Evolutionary conservation across 148 eudicot genomes (phyloP).

Genomic region (Amaranthus cruentus): DNA sequence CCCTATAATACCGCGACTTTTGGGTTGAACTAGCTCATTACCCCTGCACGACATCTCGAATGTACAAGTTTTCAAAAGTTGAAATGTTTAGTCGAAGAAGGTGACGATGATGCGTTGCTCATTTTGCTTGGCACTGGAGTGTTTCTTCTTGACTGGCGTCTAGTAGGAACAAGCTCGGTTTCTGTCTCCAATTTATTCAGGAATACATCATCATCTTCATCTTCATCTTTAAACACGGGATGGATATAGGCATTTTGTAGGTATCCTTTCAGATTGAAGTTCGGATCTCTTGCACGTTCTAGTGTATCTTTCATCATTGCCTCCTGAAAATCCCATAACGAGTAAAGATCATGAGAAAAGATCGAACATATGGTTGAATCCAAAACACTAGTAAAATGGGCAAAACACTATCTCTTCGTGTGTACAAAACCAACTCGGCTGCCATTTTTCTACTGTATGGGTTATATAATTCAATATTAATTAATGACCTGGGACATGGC

Average conservation of each 20-base stretch:
- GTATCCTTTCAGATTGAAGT: conserved; percentile 65
- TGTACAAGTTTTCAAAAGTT: conserved; percentile 13
- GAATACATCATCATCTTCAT: conserved; percentile 24
- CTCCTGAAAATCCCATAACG: conserved; percentile 48
- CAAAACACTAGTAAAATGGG: too few relatives aligned
- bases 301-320: conserved; percentile 95
- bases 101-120: conserved; percentile 50
- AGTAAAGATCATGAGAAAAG: too few relatives aligned
- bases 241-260: conserved; percentile 74
- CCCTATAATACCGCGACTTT: background rate
- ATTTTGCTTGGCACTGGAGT: conserved; percentile 73
- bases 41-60: background rate
- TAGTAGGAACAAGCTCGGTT: conserved; percentile 54
- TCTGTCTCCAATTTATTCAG: conserved; percentile 42
- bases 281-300: conserved; percentile 85
- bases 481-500: too few relatives aligned
- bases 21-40: conserved; percentile 12
- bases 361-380: too few relatives aligned
- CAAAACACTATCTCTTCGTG: too few relatives aligned
- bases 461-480: too few relatives aligned
- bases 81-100: background rate
- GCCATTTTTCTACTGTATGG: too few relatives aligned
- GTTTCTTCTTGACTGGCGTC: conserved; percentile 60
- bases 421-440: too few relatives aligned
- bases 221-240: conserved; percentile 74